Conservation (phyloP, 768 basidiomycete genomes). For the Xerocomellus dryophilus region DNA sequence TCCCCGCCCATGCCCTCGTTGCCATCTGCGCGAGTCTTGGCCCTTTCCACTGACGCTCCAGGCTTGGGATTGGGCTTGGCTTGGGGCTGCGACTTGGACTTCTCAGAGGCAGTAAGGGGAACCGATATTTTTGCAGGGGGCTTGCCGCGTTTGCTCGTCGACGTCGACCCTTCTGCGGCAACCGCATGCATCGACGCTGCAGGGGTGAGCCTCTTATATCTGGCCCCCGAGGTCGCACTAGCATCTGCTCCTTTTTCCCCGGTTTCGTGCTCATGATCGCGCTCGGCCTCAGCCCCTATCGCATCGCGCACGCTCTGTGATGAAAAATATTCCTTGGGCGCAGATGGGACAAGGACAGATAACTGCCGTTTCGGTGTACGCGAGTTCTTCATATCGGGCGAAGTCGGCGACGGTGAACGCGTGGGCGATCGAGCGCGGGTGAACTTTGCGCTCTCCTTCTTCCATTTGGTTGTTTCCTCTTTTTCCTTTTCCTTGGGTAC, state of each 20-base stretch:
- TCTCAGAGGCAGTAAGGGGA: not conserved
- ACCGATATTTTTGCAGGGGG: slow-evolving; percentile 14
- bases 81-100: slow-evolving; percentile 3
- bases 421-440: slow-evolving; percentile 3
- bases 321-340: slow-evolving; percentile 27
- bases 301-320: slow-evolving; percentile 5
- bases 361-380: slow-evolving; percentile 20
- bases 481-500: slow-evolving; percentile 1
- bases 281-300: not conserved
- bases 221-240: not conserved
- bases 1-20: not conserved
- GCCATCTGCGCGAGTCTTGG: not conserved
- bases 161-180: slow-evolving; percentile 25
- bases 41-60: not conserved
- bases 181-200: slow-evolving; percentile 20
- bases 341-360: slow-evolving; percentile 30
- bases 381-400: not conserved
- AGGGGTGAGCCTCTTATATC: slow-evolving; percentile 10
- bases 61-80: slow-evolving; percentile 2
- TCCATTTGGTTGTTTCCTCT: not conserved
- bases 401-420: slow-evolving; percentile 6
- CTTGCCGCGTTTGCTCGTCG: slow-evolving; percentile 15
- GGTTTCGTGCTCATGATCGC: not conserved
- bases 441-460: not conserved
- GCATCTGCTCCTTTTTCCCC: not conserved